Evolutionary conservation across 768 basidiomycete species (phyloP).

Genomic region (Lyophyllum semitale): DNA sequence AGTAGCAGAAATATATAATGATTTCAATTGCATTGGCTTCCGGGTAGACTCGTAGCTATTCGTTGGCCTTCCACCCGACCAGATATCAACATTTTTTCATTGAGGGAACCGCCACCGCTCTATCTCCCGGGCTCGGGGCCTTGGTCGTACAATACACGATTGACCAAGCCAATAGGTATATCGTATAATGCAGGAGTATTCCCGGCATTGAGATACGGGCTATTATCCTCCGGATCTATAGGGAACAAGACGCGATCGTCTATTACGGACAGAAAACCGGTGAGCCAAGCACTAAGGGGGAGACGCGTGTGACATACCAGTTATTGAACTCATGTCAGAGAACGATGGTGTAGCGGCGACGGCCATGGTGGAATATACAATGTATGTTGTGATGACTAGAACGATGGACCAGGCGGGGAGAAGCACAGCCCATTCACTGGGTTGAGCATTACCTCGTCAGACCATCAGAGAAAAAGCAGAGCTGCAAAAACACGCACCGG

Average conservation of each 20-base stretch:
- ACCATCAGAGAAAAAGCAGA: neutral
- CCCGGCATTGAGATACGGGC: conserved; percentile 52
- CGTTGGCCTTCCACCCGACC: no score
- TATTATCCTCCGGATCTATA: conserved; percentile 29
- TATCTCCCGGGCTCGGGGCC: neutral
- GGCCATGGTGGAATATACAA: conserved; percentile 75
- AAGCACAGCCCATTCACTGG: conserved; percentile 84
- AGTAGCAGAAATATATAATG: neutral
- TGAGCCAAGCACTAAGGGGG: conserved; percentile 13
- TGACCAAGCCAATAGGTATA: conserved; percentile 80
- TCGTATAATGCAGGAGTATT: conserved; percentile 71
- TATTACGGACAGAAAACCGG: conserved; percentile 26
- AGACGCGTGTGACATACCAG: conserved; percentile 46
- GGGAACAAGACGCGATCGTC: conserved; percentile 63
- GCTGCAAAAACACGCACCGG: conserved; percentile 46
- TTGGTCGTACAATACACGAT: conserved; percentile 62
- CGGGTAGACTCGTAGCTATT: no score
- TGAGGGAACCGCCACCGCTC: no score
- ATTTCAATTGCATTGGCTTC: neutral
- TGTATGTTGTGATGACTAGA: conserved; percentile 72
- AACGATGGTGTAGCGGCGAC: conserved; percentile 72
- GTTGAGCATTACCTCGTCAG: neutral
- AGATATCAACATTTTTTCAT: no score
- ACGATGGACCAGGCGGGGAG: conserved; percentile 79
- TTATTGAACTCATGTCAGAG: conserved; percentile 63